phyloP scores from a whole-genome alignment of 2,329 filamentous ascomycete species.

The Scedosporium aurantiacum region DNA sequence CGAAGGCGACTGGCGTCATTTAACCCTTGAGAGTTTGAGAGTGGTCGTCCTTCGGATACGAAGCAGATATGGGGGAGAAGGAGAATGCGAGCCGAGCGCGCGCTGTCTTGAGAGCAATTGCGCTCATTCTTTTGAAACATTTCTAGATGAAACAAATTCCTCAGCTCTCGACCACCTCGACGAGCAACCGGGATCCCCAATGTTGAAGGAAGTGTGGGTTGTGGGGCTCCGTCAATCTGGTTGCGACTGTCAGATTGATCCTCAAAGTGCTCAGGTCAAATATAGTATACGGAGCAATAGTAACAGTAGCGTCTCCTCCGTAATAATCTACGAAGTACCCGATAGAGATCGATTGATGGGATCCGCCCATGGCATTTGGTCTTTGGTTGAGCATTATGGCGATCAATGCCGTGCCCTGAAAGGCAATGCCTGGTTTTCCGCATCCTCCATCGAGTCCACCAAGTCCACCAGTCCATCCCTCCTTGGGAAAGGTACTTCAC shows the following conservation, averaged over 20 bases:
- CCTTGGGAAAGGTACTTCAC: background rate
- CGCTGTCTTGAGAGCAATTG: too few species aligned
- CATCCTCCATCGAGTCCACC: background rate
- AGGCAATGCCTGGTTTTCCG: background rate
- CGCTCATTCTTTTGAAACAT: background rate
- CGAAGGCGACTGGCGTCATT: too few species aligned
- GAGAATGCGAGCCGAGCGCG: too few species aligned
- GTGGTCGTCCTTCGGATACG: too few species aligned
- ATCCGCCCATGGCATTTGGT: background rate
- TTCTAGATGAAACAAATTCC: constrained; percentile 5
- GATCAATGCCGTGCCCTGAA: constrained; percentile 1
- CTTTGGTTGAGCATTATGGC: constrained; percentile 1
- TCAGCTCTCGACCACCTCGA: background rate
- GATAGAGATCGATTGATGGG: background rate
- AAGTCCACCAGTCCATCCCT: too few species aligned
- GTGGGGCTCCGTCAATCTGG: background rate
- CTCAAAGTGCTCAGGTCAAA: background rate
- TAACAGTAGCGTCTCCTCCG: background rate
- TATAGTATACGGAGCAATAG: background rate
- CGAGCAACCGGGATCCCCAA: background rate
- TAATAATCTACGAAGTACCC: background rate
- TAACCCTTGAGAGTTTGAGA: too few species aligned
- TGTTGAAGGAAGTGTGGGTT: background rate
- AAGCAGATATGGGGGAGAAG: too few species aligned
- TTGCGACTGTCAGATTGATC: background rate